phyloP scores from a whole-genome alignment of 169 alveolate species.

The Condylostoma magnum region DNA sequence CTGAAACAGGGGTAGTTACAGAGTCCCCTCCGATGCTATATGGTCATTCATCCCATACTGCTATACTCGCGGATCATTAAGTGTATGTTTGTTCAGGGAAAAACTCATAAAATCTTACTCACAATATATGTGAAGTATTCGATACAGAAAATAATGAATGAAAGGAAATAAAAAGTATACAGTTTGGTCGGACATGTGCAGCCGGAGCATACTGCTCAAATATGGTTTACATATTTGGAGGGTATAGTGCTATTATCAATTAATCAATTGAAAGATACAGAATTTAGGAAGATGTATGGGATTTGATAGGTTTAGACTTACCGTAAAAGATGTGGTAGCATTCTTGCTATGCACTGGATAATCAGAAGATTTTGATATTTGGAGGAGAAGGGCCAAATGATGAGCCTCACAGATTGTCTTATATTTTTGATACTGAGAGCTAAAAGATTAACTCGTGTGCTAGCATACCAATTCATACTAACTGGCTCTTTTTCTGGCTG shows the following conservation, averaged over 20 bases:
- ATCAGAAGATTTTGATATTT: slow-evolving; percentile 8
- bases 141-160: neutral
- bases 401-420: slow-evolving; percentile 1
- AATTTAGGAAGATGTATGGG: neutral
- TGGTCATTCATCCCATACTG: slow-evolving; percentile 18
- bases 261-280: neutral
- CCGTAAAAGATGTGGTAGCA: slow-evolving; percentile 18
- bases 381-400: slow-evolving; percentile 25
- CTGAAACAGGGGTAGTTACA: neutral
- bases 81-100: slow-evolving; percentile 23
- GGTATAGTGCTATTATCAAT: neutral
- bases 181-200: slow-evolving; percentile 24
- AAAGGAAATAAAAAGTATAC: neutral
- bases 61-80: neutral
- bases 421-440: neutral
- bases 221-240: slow-evolving; percentile 6
- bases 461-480: neutral
- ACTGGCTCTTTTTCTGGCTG: slow-evolving; percentile 18
- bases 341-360: neutral
- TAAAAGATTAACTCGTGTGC: neutral
- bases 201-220: neutral
- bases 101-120: neutral
- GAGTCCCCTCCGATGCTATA: neutral
- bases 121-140: neutral
- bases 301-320: neutral